Evolutionary conservation across 2,329 filamentous ascomycete genomes (phyloP), one percentile per base, ranked within the genome.

Genomic region (Ustilaginoidea virens): DNA sequence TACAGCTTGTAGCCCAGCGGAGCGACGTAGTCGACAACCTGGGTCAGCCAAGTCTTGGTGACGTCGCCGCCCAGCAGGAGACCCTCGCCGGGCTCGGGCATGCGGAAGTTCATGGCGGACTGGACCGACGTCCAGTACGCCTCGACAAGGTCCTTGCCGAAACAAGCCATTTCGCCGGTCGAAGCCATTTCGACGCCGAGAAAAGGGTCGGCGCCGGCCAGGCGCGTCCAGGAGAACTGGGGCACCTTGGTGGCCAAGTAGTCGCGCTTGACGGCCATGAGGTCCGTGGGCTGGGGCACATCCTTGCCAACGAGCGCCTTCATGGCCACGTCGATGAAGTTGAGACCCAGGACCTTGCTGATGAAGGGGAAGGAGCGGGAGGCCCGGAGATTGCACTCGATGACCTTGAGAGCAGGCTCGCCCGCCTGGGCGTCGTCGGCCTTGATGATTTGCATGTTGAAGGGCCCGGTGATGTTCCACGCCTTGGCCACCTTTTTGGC

Each of bases 371-470:
- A 96, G 1, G 87, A 96, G 38, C 87, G 85, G 35, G 87, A 96
- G 33, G 87, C 90, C 53, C 87, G 87, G 37, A 96, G 74, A 57
- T 96, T 96, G 65, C 87, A 96, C 60, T 96, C 87, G 38, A 96
- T 96, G 47, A 96, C 87, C 67, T 94, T 94, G 40, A 96, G 71
- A 17, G 70, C 65, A 19, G 80, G 72, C 47, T 78, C 69, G 32
- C 76, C 77, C 33, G 80, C 80, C 34, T 81, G 74, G 18, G 78
- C 72, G 46, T 79, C 64, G 9, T 81, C 67, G 20, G 80, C 83
- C 63, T 92, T 92, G 69, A 98, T 96, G 58, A 98, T 92, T 53
- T 98, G 90, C 87, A 98, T 96, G 69, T 98, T 98, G 74, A 96
- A 98, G 34, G 90, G 90, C 31, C 90, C 90, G 13, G 85, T 96